phyloP scores from a whole-genome alignment of 345 rosid genomes.

The Noccaea caerulescens region DNA sequence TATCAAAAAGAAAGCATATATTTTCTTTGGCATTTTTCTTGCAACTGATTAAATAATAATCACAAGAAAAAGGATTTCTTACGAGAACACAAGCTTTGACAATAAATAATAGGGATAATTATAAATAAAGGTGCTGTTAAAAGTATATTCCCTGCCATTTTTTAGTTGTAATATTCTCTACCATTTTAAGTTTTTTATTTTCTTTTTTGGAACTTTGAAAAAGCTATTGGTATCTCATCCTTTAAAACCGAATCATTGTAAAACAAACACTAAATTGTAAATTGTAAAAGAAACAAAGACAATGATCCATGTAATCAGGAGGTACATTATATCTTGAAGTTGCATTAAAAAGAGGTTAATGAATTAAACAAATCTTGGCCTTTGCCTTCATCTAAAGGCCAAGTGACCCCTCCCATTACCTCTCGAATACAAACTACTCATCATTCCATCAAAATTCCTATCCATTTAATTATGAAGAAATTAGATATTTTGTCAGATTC shows the following conservation, averaged over 20 bases:
- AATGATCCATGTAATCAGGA: slow-evolving; percentile 28
- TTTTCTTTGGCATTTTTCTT: slow-evolving; percentile 26
- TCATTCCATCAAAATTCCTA: slow-evolving; percentile 1
- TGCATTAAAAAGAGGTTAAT: slow-evolving; percentile 22
- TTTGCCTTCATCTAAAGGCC: slow-evolving; percentile 38
- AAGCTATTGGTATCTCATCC: neutral
- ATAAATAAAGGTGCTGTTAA: neutral
- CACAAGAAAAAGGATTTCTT: slow-evolving; percentile 25
- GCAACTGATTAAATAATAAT: slow-evolving; percentile 7
- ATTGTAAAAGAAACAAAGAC: neutral
- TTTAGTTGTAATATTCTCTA: slow-evolving; percentile 20
- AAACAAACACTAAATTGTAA: neutral
- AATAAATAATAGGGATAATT: too few species aligned
- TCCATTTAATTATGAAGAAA: slow-evolving; percentile 1
- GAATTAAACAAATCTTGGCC: slow-evolving; percentile 18
- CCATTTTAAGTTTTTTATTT: neutral
- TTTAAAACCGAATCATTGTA: neutral
- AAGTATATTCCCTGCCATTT: slow-evolving; percentile 29
- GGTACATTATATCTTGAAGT: slow-evolving; percentile 3
- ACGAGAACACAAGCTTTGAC: neutral
- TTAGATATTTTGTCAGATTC: neutral
- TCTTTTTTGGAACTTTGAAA: neutral
- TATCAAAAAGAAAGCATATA: slow-evolving; percentile 5
- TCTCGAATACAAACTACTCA: slow-evolving; percentile 21
- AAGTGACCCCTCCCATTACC: slow-evolving; percentile 32